Evolutionary conservation across 805 yeast species (phyloP), one percentile per base, ranked within the genome.

Genomic region (Saccharomycopsis schoenii): DNA sequence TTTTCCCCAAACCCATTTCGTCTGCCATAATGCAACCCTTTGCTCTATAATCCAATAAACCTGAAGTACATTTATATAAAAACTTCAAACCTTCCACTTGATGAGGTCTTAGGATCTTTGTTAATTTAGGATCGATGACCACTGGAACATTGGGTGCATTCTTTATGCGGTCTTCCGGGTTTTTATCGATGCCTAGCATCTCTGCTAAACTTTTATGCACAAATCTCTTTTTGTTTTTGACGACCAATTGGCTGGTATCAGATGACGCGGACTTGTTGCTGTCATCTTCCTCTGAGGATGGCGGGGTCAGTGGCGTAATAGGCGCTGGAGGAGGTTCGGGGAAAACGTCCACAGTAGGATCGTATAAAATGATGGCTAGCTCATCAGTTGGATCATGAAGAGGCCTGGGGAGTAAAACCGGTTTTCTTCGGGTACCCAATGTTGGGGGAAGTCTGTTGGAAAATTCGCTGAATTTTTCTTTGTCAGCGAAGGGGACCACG

Each of bases 21-120:
- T 91, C 97, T 0, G 97, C 97, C 98, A 93, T 93, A 58, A 93
- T 93, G 69, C 97, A 93, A 2, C 99, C 99, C 68, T 87, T 83
- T 0, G 97, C 97, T 40, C 86, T 78, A 8, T 89, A 81, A 70
- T 87, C 90, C 34, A 86, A 81, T 40, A 92, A 73, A 0, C 99
- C 99, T 0, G 97, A 81, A 0, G 96, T 90, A 72, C 99, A 93
- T 60, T 92, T 75, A 68, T 91, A 94, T 61, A 94, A 74, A 70
- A 94, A 94, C 71, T 89, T 83, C 51, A 93, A 97, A 65, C 99
- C 99, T 57, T 93, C 96, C 4, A 94, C 85, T 72, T 94, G 99
- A 76, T 94, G 99, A 0, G 99, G 99, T 66, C 99, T 81, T 56
- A 94, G 76, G 52, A 89, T 85, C 69, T 88, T 88, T 24, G 94